Evolutionary conservation across 2,329 filamentous ascomycete genomes (phyloP), one percentile per base, ranked within the genome.

Genomic region (Cercospora berteroae): DNA sequence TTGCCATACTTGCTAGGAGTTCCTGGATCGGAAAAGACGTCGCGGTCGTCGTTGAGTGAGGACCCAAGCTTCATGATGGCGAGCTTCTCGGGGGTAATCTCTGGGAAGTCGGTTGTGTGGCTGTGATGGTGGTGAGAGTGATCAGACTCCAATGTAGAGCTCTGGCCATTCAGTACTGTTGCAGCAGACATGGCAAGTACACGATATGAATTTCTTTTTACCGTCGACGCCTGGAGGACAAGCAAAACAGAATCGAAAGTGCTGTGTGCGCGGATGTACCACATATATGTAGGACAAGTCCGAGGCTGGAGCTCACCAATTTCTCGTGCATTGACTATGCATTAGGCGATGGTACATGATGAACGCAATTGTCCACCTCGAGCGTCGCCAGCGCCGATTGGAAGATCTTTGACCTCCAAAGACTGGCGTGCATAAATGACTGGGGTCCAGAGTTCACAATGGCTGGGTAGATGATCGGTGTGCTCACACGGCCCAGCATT

Each of bases 71-170:
- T 70, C 64, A 70, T 69, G 42, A 71, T 64, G 0, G 72, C 71
- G 4, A 73, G 64, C 69, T 73, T 73, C 60, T 73, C 70, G 25
- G 72, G 72, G 1, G 69, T 72, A 20, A 71, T 66, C 16, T 68
- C 66, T 9, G 60, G 44, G 5, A 63, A 63, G 23, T 63, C 60
- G 33, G 48, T 31, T 8, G 27, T 57, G 25, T 61, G 56, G 36
- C 16, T 48, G 13, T 61, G 56, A 23, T 27, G 29, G 8, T 44
- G 60, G 23, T 63, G 60, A 33, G n/a, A 33, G 16, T 56, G 60
- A 48, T 33, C 62, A 58, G 62, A 64, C 5, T 64, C 63, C 13
- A 59, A 8, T 20, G 27, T 52, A 0, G 55, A 50, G 39, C 13
- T 39, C 4, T 56, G 44, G 20, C 63, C 63, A 31, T 58, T 64